phyloP scores from a whole-genome alignment of 768 basidiomycete genomes.

The Tulasnella sp. region DNA sequence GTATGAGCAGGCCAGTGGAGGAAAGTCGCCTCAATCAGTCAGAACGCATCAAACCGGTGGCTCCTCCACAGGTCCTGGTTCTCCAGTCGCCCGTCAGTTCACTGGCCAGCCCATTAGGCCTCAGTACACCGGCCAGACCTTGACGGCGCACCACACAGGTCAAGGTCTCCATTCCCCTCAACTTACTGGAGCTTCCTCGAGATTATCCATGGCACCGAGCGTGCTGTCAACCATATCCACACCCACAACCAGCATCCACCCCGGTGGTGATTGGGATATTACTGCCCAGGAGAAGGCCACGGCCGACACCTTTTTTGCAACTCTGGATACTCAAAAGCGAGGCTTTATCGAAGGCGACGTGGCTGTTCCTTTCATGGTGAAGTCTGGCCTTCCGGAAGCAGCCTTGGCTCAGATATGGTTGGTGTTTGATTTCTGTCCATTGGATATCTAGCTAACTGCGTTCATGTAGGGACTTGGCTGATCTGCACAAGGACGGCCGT shows the following conservation, averaged over 20 bases:
- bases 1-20: conserved; percentile 67
- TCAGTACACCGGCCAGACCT: conserved; percentile 45
- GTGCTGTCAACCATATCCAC: conserved; percentile 19
- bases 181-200: conserved; percentile 10
- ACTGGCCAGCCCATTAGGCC: conserved; percentile 42
- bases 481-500: conserved; percentile 80
- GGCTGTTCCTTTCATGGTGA: conserved; percentile 92
- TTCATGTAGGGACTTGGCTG: conserved; percentile 78
- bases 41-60: conserved; percentile 15
- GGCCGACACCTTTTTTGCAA: conserved; percentile 74
- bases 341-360: conserved; percentile 90
- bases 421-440: conserved; percentile 34
- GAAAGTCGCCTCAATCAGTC: conserved; percentile 23
- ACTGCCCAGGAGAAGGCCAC: conserved; percentile 70
- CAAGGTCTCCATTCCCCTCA: conserved; percentile 35
- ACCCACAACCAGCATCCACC: conserved; percentile 18
- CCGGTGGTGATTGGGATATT: conserved; percentile 67
- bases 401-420: conserved; percentile 90
- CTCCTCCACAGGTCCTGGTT: neutral
- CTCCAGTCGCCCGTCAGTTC: neutral
- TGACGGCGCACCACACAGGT: conserved; percentile 47
- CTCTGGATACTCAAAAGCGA: conserved; percentile 65
- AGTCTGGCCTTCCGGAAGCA: conserved; percentile 77
- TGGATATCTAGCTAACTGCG: conserved; percentile 22
- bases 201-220: conserved; percentile 26